These are phyloP conservation scores for Gentiana dahurica DNA, from an alignment of 257 asterid genomes.

Conservation along the genomic window DNA sequence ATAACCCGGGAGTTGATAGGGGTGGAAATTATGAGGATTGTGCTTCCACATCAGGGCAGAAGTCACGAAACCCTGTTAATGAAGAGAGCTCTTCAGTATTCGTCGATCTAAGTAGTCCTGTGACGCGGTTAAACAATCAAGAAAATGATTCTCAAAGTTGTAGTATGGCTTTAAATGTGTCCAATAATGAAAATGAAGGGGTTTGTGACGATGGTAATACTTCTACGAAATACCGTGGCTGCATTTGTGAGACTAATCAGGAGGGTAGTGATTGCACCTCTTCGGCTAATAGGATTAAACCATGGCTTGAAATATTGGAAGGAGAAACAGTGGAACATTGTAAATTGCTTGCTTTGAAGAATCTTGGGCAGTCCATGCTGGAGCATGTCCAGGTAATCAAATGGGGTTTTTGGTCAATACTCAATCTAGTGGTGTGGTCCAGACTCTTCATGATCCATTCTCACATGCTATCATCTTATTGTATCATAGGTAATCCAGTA, in stretches of 20 bases:
- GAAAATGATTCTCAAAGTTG: constrained; percentile 15
- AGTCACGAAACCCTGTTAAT: constrained; percentile 23
- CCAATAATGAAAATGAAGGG: constrained; percentile 26
- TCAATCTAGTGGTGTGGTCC: no score
- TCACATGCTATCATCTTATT: no score
- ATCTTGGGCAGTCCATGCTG: constrained; percentile 38
- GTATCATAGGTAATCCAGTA: no score
- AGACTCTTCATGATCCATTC: no score
- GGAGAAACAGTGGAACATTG: constrained; percentile 32
- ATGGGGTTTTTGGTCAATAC: constrained; percentile 13
- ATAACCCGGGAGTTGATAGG: constrained; percentile 13
- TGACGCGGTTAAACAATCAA: constrained; percentile 26
- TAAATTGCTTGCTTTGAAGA: constrained; percentile 19
- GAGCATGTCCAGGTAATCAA: constrained; percentile 66
- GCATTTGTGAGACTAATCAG: constrained; percentile 8
- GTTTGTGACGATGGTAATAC: constrained; percentile 2
- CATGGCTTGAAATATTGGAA: constrained; percentile 15
- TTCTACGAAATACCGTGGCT: constrained; percentile 18
- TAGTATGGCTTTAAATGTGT: constrained; percentile 51
- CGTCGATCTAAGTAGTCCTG: constrained; percentile 41
- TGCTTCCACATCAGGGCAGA: constrained; percentile 18
- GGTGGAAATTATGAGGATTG: constrained; percentile 20
- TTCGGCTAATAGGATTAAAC: constrained; percentile 4
- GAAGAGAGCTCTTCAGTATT: constrained; percentile 37
- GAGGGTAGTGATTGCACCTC: background rate